Percentiles rank a stretch among this genome's conserved stretches.
These are phyloP conservation scores for Phytophthora pisi DNA, from an alignment of 352 stramenopile genomes.

Conservation along the genomic window DNA sequence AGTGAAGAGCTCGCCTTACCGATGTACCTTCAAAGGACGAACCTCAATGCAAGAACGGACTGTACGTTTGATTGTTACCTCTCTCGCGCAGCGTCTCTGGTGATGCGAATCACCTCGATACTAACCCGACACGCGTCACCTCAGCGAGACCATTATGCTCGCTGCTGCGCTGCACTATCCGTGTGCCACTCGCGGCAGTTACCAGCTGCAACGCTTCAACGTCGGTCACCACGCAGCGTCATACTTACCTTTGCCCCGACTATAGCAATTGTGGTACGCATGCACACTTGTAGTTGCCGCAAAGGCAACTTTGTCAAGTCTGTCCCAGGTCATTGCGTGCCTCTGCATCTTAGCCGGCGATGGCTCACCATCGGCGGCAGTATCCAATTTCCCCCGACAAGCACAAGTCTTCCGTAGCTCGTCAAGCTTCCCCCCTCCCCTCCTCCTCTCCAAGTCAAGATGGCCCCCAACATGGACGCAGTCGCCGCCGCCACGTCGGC, in stretches of 20 bases:
- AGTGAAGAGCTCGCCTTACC: constrained; percentile 29
- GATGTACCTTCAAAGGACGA: constrained; percentile 8
- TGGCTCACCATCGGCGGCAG: constrained; percentile 4
- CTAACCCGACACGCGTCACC: constrained; percentile 16
- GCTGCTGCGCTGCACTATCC: not conserved
- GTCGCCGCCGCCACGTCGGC: constrained; percentile 12
- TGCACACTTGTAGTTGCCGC: constrained; percentile 24
- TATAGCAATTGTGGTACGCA: constrained; percentile 17
- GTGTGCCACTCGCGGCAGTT: not conserved
- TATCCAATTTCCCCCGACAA: constrained; percentile 27
- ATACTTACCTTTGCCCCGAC: constrained; percentile 20
- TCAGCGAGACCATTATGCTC: not conserved
- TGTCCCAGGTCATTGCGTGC: constrained; percentile 17
- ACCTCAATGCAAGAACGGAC: constrained; percentile 15
- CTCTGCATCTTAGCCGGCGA: constrained; percentile 19
- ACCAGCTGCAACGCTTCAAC: constrained; percentile 9
- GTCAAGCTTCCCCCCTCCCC: not conserved
- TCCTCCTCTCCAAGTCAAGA: constrained; percentile 11
- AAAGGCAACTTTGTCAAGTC: constrained; percentile 7
- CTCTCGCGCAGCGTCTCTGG: constrained; percentile 23
- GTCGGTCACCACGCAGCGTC: not conserved
- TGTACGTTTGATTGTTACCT: constrained; percentile 15
- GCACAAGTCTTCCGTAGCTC: constrained; percentile 14
- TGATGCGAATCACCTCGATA: constrained; percentile 19
- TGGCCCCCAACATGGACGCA: constrained; percentile 39